These are phyloP conservation scores for Tricharina praecox DNA, from an alignment of 495 filamentous ascomycete species.

Conservation along the genomic window DNA sequence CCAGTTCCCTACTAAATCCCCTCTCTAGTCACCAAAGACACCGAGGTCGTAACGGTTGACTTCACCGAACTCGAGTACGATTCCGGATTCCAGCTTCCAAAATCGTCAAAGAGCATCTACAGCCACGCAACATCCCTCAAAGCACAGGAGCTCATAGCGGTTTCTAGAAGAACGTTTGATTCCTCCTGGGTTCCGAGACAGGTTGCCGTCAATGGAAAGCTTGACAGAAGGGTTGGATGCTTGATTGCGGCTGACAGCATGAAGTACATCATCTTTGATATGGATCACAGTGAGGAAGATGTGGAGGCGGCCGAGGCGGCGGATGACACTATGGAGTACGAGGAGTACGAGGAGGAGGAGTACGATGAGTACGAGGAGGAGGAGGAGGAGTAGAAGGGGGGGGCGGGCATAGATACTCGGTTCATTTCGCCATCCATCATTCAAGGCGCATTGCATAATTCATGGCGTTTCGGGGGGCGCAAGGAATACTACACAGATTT, in stretches of 20 bases:
- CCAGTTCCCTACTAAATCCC: background rate
- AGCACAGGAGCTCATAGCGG: conserved; percentile 12
- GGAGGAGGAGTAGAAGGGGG: too few species aligned
- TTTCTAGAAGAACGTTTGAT: conserved; percentile 27
- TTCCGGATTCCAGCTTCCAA: conserved; percentile 26
- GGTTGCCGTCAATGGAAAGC: conserved; percentile 39
- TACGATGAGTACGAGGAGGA: too few species aligned
- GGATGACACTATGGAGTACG: too few species aligned
- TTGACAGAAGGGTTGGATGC: conserved; percentile 37
- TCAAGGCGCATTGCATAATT: too few species aligned
- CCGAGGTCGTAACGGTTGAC: conserved; percentile 16
- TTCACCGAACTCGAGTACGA: conserved; percentile 28
- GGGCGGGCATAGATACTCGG: too few species aligned
- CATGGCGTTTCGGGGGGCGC: too few species aligned
- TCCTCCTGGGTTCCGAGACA: conserved; percentile 31
- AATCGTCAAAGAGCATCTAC: conserved; percentile 12
- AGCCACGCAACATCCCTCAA: conserved; percentile 11
- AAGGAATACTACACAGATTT: too few species aligned
- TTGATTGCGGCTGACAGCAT: conserved; percentile 39
- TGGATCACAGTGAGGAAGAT: conserved; percentile 31
- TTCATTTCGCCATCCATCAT: too few species aligned
- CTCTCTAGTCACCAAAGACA: conserved; percentile 3
- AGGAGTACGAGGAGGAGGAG: conserved; percentile 15
- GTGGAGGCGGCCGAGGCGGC: too few species aligned
- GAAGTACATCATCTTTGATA: conserved; percentile 41